Evolutionary conservation across 2,329 filamentous ascomycete species (phyloP).

Genomic region (Aspergillus sp.): DNA sequence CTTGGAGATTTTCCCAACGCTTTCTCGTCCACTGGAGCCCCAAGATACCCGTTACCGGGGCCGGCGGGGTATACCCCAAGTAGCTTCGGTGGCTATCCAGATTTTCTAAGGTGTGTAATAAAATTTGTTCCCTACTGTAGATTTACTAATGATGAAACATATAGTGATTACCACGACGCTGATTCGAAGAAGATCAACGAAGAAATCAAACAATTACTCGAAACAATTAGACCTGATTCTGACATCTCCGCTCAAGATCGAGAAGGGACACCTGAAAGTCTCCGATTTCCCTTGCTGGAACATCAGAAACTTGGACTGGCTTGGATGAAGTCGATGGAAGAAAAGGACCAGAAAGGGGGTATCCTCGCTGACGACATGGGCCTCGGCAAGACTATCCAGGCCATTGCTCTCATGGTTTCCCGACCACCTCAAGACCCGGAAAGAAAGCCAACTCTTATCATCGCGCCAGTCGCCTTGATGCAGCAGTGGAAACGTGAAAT

Average conservation of each 20-base stretch:
- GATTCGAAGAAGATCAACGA: conserved; percentile 57
- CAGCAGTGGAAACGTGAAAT: conserved; percentile 86
- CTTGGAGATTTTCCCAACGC: conserved; percentile 4
- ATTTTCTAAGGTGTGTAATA: conserved; percentile 11
- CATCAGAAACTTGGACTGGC: conserved; percentile 77
- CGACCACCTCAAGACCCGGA: conserved; percentile 59
- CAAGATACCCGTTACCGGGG: not conserved
- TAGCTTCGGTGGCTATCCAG: not conserved
- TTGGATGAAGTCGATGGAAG: conserved; percentile 75
- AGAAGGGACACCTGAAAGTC: conserved; percentile 65
- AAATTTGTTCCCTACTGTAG: not conserved
- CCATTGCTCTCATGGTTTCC: conserved; percentile 71
- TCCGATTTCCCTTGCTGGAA: conserved; percentile 69
- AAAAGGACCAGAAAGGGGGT: conserved; percentile 68
- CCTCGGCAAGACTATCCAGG: conserved; percentile 79
- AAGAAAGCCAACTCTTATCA: conserved; percentile 73
- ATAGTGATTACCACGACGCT: conserved; percentile 19
- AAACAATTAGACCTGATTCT: conserved; percentile 71
- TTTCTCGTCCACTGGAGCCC: conserved; percentile 1
- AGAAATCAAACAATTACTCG: conserved; percentile 67
- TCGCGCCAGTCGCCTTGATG: conserved; percentile 76
- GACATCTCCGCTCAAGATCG: conserved; percentile 61
- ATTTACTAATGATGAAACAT: conserved; percentile 2
- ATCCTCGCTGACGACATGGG: conserved; percentile 83
- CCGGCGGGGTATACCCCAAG: not conserved